Percentiles rank a stretch among this genome's conserved stretches.
Evolutionary conservation across 148 eudicot species (phyloP).

Genomic region (Rhododendron williamsianum): DNA sequence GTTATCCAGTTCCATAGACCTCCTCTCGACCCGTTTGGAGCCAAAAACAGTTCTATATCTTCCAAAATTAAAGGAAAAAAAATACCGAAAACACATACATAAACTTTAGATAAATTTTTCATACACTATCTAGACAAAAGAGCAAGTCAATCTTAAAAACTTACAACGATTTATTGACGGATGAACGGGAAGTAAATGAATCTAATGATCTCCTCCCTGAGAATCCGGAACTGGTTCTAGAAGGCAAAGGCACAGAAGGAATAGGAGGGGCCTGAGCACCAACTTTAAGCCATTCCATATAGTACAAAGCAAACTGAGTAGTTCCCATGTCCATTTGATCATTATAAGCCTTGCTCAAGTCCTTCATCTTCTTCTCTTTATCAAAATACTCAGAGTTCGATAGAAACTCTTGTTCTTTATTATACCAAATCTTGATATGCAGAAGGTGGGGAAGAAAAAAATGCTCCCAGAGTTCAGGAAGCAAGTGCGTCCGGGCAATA

Average conservation of each 20-base stretch:
- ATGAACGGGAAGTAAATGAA: slow-evolving; percentile 19
- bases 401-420: slow-evolving; percentile 25
- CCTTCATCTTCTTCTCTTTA: slow-evolving; percentile 25
- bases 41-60: slow-evolving; percentile 41
- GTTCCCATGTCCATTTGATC: slow-evolving; percentile 41
- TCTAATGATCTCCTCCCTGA: slow-evolving; percentile 32
- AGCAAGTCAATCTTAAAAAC: slow-evolving; percentile 5
- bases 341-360: slow-evolving; percentile 25
- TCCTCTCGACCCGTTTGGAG: slow-evolving; percentile 14
- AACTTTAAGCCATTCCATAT: slow-evolving; percentile 42
- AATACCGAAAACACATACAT: neutral
- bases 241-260: slow-evolving; percentile 51
- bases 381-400: slow-evolving; percentile 10
- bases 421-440: slow-evolving; percentile 45
- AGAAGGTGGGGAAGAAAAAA: slow-evolving; percentile 52
- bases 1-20: slow-evolving; percentile 21
- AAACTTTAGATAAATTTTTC: neutral
- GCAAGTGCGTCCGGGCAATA: slow-evolving; percentile 37
- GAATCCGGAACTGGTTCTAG: slow-evolving; percentile 13
- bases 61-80: neutral
- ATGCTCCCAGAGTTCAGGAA: slow-evolving; percentile 53
- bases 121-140: neutral
- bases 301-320: slow-evolving; percentile 32
- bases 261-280: slow-evolving; percentile 33
- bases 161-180: slow-evolving; percentile 37